phyloP scores from a whole-genome alignment of 2,329 filamentous ascomycete genomes.

The Botrytis fragariae region DNA sequence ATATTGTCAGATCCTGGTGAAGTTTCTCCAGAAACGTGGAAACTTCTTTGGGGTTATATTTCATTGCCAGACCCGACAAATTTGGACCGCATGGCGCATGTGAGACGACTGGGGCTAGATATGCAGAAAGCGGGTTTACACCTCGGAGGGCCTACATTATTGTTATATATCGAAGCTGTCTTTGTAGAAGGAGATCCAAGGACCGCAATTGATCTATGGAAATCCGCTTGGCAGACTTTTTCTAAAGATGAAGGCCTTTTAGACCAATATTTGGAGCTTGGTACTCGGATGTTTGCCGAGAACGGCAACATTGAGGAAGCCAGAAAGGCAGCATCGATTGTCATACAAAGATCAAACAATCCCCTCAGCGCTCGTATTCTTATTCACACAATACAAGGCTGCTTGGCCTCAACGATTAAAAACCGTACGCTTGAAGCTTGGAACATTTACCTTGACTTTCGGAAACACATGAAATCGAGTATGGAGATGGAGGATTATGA shows the following conservation, averaged over 20 bases:
- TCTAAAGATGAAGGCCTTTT: slow-evolving; percentile 35
- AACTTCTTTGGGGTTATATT: slow-evolving; percentile 63
- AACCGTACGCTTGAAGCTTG: slow-evolving; percentile 59
- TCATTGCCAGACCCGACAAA: slow-evolving; percentile 46
- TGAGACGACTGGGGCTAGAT: slow-evolving; percentile 63
- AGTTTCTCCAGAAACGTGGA: slow-evolving; percentile 61
- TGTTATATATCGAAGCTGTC: slow-evolving; percentile 67
- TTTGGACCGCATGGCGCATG: slow-evolving; percentile 58
- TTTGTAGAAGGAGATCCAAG: slow-evolving; percentile 59
- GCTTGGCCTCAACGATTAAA: slow-evolving; percentile 49
- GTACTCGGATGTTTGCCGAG: slow-evolving; percentile 61
- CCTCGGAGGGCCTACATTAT: slow-evolving; percentile 56
- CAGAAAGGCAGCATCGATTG: slow-evolving; percentile 52
- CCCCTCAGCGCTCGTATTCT: slow-evolving; percentile 54
- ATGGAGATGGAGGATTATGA: slow-evolving; percentile 77
- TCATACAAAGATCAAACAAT: slow-evolving; percentile 47
- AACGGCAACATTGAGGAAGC: slow-evolving; percentile 58
- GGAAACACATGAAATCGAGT: slow-evolving; percentile 54
- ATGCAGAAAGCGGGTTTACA: slow-evolving; percentile 58
- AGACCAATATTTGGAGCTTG: slow-evolving; percentile 60
- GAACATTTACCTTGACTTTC: slow-evolving; percentile 63
- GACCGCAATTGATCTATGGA: slow-evolving; percentile 39
- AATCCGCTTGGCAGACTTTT: slow-evolving; percentile 38
- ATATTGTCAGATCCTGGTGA: slow-evolving; percentile 48
- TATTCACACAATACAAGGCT: slow-evolving; percentile 68